Base-by-base conservation (phyloP, 768 basidiomycete species). In the Leucocoprinus leucothites region DNA sequence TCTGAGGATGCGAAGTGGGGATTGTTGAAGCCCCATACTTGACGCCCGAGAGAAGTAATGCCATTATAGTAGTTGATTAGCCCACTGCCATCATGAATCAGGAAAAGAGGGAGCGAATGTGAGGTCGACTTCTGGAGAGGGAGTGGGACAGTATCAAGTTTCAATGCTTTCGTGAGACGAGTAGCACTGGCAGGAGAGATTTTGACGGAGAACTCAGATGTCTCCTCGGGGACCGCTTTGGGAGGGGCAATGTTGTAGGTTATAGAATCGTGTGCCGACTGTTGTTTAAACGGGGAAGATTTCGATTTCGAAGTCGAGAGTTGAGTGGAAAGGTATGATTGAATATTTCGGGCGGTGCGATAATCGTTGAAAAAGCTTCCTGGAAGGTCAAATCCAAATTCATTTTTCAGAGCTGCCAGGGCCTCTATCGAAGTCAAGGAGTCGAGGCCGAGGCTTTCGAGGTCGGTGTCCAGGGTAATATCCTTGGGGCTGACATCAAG, bases 11-110 rank as follows among this genome's bases (percentile, higher is more conserved):
- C 60, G 56, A 89, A 79, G 9, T 68, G 68, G 0, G 84, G 84
- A 58, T 89, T 84, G 34, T 73, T 68, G 42, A 91, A 77, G 0
- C 75, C 85, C 81, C 82, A 89, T 2, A 89, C 73, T 18, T 72
- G 63, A 43, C 87, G 75, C 8, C 73, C 69, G 2, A 89, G 60
- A 8, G 72, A 62, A 6, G 67, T 60, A 5, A 87, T 65, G 9
- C 74, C 75, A 31, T 76, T 66, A 52, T 81, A 81, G 50, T 83
- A 80, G 31, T 70, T 71, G 16, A 78, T 69, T 11, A 86, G 65
- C 0, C 89, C 89, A 58, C 84, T 86, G 4, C 89, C 89, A 58
- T 90, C 89, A 60, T 91, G 87, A 9, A 91, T 72, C 21, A 91
- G 75, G 53, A 87, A 78, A 3, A 91, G 72, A 1, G 82, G 86